Evolutionary conservation across 768 basidiomycete species (phyloP), one percentile per base, ranked within the genome.

Genomic region (Tylopilus sp.): DNA sequence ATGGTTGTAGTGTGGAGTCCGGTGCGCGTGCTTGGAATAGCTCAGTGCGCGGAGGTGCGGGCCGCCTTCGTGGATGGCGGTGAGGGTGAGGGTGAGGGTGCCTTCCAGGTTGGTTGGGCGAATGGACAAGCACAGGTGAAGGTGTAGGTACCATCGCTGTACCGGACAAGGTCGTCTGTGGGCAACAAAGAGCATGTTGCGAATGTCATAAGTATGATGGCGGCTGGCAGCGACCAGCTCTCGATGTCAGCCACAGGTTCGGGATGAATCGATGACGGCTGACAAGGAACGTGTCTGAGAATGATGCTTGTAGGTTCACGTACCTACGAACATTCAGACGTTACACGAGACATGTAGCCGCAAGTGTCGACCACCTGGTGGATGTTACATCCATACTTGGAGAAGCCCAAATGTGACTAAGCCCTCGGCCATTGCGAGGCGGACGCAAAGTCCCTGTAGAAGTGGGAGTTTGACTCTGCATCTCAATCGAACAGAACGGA

Each of bases 161-260:
- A 33, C 35, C 36, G 48, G 43, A 26, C 30, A 15, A 26, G 48
- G 28, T 45, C 39, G 41, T 40, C 17, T n/a, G 36, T 40, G 31
- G 22, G 17, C n/a, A 30, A 44, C 30, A 26, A 47, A 39, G 48
- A 40, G 21, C 22, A 40, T 25, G 35, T 18, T 35, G 33, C 8
- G 25, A 36, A 47, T 46, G 15, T 57, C 57, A 67, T 67, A 67
- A 53, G 60, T 62, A 66, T 17, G n/a, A 39, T 54, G 44, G 62
- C 28, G 64, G 64, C 65, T 65, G 58, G 59, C 62, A 40, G 22
- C 51, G 47, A 47, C 43, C 20, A 48, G 44, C 41, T 25, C 22
- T 25, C 11, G 44, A 13, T 2, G 61, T 61, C 63, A 58, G 61
- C 56, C 61, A 46, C 23, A 7, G 22, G 44, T 10, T 28, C 20